A percentile compares a stretch with the other conserved stretches of the same genome.
Evolutionary conservation across 495 filamentous ascomycete species (phyloP).

Genomic region (Pseudoneurospora amorphoporcata): DNA sequence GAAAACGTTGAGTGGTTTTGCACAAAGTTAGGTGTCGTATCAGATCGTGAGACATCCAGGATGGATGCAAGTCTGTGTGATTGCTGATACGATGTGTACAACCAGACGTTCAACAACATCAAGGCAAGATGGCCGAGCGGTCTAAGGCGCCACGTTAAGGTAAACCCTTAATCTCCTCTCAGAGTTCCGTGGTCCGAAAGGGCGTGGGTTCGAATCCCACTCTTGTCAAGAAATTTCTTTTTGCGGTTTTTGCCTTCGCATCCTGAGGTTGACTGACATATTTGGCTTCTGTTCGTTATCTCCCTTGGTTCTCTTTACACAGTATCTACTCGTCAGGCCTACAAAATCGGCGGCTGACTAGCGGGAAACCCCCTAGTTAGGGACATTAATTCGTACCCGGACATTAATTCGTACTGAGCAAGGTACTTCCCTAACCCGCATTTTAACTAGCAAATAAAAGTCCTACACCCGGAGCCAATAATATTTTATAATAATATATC

Average conservation of each 20-base stretch:
- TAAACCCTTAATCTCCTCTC: not conserved
- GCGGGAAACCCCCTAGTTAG: no score
- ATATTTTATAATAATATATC: no score
- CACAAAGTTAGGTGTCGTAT: not conserved
- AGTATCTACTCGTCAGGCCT: no score
- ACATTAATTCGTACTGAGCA: no score
- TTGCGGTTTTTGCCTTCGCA: accelerated
- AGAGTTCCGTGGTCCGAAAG: constrained; percentile 19
- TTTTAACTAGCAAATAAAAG: no score
- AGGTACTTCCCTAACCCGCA: no score
- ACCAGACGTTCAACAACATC: not conserved
- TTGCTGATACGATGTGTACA: accelerated
- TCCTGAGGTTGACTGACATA: no score
- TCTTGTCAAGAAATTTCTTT: constrained; percentile 10
- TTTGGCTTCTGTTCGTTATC: not conserved
- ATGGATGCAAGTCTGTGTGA: not conserved
- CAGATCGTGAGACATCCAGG: not conserved
- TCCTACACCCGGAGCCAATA: no score
- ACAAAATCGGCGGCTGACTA: no score
- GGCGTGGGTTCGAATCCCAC: constrained; percentile 29
- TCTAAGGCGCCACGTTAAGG: not conserved
- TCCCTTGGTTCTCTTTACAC: not conserved
- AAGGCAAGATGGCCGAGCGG: not conserved
- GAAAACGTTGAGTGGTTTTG: not conserved
- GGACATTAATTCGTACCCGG: no score